Base-by-base conservation (phyloP, 2,329 filamentous ascomycete species). In the Trichoderma simmonsii region DNA sequence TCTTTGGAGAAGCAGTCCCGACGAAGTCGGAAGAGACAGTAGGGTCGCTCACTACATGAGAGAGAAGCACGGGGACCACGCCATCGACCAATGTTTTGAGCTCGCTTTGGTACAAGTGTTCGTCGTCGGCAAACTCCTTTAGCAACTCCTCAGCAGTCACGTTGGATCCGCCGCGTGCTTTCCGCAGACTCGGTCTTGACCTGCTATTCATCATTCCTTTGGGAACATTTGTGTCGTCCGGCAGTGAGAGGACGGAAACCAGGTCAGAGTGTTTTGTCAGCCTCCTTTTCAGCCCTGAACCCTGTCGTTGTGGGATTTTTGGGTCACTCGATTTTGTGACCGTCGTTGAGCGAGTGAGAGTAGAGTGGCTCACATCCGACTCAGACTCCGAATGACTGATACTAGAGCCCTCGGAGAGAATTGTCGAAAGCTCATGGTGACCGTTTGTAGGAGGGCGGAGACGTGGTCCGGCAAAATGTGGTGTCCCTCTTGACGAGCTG, bases 211-310 rank as follows among this genome's bases (percentile, higher is more conserved):
- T 90, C 72, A 87, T 88, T 72, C 91, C 87, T 63, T 87, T 86
- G 65, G 89, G 86, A 39, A 88, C 83, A 30, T 83, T 82, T 43
- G 82, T 82, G 71, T 89, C 83, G 72, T 90, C 86, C 0, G 91
- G 90, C 72, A 93, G 83, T 0, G 95, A 98, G 9, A 99, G 85
- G 3, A 97, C 94, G 0, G 96, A 98, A 51, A 99, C 93, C 28
- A 99, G 86, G 80, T 99, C 96, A 18, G 94, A 94, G 81, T 98
- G 95, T 72, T 93, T 97, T 4, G 95, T 97, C 51, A 97, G 86
- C 73, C 92, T 90, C 74, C 93, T 89, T 80, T 92, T 93, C 39
- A 93, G 83, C 57, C 85, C 86, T 1, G 86, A 82, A 73, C 83
- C 86, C 76, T 85, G 84, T 80, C 76, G 86, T 77, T 79, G 75